phyloP scores from a whole-genome alignment of 306 rosid species.

The Herpetospermum pedunculosum region DNA sequence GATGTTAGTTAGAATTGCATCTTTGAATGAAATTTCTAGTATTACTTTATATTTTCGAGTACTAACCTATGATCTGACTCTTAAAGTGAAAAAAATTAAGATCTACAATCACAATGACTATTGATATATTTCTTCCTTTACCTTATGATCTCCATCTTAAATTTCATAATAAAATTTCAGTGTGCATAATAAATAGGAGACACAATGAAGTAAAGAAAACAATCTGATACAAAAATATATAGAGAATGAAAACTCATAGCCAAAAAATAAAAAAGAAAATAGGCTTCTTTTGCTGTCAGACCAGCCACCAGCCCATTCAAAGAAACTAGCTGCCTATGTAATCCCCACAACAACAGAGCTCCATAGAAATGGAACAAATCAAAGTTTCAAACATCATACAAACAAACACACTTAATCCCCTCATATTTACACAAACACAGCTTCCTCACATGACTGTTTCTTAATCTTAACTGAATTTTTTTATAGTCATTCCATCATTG shows the following conservation, averaged over 20 bases:
- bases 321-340: slow-evolving; percentile 4
- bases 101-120: no score
- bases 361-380: not conserved
- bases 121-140: no score
- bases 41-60: no score
- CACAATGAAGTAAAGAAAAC: not conserved
- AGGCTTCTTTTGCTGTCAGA: not conserved
- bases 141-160: no score
- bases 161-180: no score
- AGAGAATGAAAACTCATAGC: not conserved
- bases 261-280: not conserved
- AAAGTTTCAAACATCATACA: slow-evolving; percentile 4
- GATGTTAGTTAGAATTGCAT: no score
- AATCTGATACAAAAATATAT: not conserved
- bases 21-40: no score
- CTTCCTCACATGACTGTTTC: slow-evolving; percentile 5
- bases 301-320: not conserved
- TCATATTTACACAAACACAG: slow-evolving; percentile 9
- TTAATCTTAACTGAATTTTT: no score
- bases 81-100: no score
- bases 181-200: not conserved
- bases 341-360: not conserved
- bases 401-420: not conserved
- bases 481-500: no score
- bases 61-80: no score